Evolutionary conservation across 1,139 yeast genomes (phyloP), one percentile per base, ranked within the genome.

Genomic region (Blastobotrys elegans): DNA sequence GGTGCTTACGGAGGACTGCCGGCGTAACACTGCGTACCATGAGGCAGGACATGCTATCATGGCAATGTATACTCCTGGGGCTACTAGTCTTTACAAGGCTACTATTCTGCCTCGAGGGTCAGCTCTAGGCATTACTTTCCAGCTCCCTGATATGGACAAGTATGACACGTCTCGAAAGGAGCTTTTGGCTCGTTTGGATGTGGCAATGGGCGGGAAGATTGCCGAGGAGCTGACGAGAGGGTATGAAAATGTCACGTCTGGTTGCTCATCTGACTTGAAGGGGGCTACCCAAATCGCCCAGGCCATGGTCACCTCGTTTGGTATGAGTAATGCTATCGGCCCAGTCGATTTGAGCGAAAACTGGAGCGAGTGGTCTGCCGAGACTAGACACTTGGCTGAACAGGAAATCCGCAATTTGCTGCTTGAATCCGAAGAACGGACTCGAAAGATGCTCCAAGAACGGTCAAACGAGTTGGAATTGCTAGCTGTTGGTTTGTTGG

Each of bases 41-140:
- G 99, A 92, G 71, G 99, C 98, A 8, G 99, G 99, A 2, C 99
- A 92, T 69, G 98, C 98, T 3, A 87, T 92, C 51, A 88, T 90
- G 87, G 97, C 98, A 4, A 77, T 92, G 79, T 92, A 77, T 67
- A 87, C 96, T 10, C 82, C 82, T 10, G 97, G 96, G n/a, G 97
- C 98, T 8, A 89, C 96, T 5, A 90, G 96, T 2, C 75, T 94
- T 51, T 94, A 94, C 70, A 92, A 92, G 69, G 98, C 97, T 2
- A 94, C 99, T 0, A 90, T 92, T 56, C 74, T 92, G 54, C 98
- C 98, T 42, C 79, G 99, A 65, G 99, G 99, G 38, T 76, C 95
- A 58, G 97, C 98, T 0, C 74, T 92, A 48, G 99, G 99, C 63
- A 81, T 94, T 46, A 92, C 98, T 1, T 92, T 90, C 76, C 97